Base-by-base conservation (phyloP, 352 stramenopile genomes). In the Phytophthora hybrid region DNA sequence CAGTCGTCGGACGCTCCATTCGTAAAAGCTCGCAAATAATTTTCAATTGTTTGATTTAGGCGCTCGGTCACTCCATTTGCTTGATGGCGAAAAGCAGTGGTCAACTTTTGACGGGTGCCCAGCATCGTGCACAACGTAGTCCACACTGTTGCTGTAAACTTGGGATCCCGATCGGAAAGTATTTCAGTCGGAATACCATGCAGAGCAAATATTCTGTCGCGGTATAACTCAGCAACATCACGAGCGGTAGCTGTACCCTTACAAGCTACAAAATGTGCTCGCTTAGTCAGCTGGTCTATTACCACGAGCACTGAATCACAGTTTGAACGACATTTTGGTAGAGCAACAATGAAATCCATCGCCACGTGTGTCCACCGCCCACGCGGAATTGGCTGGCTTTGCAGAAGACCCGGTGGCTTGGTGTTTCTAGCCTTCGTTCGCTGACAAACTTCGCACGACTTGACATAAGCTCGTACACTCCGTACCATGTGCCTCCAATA, bases 291-390 rank as follows among this genome's bases (percentile, higher is more conserved):
- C n/a, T 59, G 49, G 18, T 72, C 32, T 13, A 66, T 32, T 5
- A 72, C 49, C 3, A 66, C 65, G 18, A 72, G 2, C 14, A 72
- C 63, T 7, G 57, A 53, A 23, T 63, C 65, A 13, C 26, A 37
- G 18, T 58, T 34, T 0, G 10, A 26, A n/a, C 14, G 44, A 13
- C 32, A 31, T 10, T 5, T 14, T 4, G 58, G 65, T 11, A 63
- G 19, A n/a, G 31, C 14, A 37, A 69, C 47, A 14, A 71, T n/a
- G n/a, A n/a, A n/a, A n/a, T n/a, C n/a, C n/a, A n/a, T 72, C 5
- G 26, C 37, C 4, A 66, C 29, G n/a, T 62, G 55, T 13, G 18
- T 49, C 65, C 65, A 72, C n/a, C 57, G 47, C 5, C 21, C 46
- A 13, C 13, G 3, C 41, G 65, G 57, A 26, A 62, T 72, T 18